Evolutionary conservation across 108 stramenopile species (phyloP), one percentile per base, ranked within the genome.

Genomic region (Nitzschia sp.): DNA sequence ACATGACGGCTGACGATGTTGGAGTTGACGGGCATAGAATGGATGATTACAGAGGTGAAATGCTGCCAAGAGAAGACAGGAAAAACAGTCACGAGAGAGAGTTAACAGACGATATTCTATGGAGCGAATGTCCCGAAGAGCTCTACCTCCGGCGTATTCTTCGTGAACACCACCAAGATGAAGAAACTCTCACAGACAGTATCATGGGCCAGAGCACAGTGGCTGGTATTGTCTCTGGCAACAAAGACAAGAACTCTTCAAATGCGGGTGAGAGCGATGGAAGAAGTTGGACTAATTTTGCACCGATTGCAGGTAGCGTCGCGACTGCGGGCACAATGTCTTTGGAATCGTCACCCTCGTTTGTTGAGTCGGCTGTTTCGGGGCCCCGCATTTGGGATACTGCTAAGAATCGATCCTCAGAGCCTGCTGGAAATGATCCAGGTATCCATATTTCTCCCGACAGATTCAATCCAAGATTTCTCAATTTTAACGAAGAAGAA

Each of bases 91-190:
- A 13, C 38, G 38, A 41, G 6, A 6, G 38, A 41, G 38, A 41
- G 13, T 13, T 41, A 13, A 50, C 19, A 5, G 48, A 50, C 21
- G 48, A 50, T 19, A 50, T 50, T 21, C 48, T 50, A 19, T 50
- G 48, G 48, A 50, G 48, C 21, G 48, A 50, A 8, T 50, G 48
- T 21, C 48, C 48, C 19, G 48, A 50, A 50, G 48, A 50, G 21
- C 21, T 50, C 16, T 50, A 50, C 19, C 48, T 50, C 21, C 48
- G 48, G 21, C 48, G 48, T 4, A 50, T 50, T 4, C 48, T 50
- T 11, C 17, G 4, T 21, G 48, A 50, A 22, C 48, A 21, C 8
- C 4, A 50, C 21, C 48, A 21, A 5, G 48, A 50, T 16, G 48
- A 50, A 50, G 48, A n/a, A 21, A 50, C 48, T 5, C 8, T 50